These are phyloP conservation scores for Moniliophthora roreri DNA, from an alignment of 1,284 basidiomycete genomes.

Conservation along the genomic window DNA sequence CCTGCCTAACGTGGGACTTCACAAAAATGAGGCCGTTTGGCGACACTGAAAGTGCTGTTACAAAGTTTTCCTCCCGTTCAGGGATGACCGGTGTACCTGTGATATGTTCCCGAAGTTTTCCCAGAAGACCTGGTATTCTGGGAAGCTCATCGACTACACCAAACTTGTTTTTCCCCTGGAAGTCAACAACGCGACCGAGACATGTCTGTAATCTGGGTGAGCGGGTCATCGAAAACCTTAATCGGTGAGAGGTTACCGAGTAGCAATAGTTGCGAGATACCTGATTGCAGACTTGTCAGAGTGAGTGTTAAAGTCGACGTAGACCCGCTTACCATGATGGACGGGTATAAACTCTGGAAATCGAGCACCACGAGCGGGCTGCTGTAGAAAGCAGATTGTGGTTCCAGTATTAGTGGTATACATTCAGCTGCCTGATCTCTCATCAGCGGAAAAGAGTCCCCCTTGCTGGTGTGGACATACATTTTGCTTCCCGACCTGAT, in stretches of 20 bases:
- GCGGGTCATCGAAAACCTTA: not conserved
- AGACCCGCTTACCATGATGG: conserved; percentile 87
- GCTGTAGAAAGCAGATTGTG: conserved; percentile 89
- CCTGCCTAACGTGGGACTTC: conserved; percentile 82
- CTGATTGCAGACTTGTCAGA: conserved; percentile 53
- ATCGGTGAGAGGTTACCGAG: conserved; percentile 38
- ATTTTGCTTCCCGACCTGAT: conserved; percentile 91
- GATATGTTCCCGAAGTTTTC: conserved; percentile 71
- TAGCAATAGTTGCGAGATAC: conserved; percentile 73
- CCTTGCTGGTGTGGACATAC: conserved; percentile 86
- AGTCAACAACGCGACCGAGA: conserved; percentile 83
- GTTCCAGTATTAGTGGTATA: conserved; percentile 94
- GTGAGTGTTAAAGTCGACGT: not conserved
- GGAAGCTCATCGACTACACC: conserved; percentile 78
- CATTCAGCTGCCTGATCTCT: conserved; percentile 77
- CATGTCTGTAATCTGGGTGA: conserved; percentile 54
- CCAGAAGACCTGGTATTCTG: conserved; percentile 56
- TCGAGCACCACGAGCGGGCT: conserved; percentile 92
- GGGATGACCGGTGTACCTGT: conserved; percentile 48
- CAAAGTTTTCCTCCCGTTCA: not conserved
- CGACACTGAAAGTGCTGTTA: conserved; percentile 57
- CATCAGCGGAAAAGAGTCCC: not conserved
- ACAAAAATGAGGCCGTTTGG: conserved; percentile 96
- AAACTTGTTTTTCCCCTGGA: conserved; percentile 87
- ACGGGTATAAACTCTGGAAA: conserved; percentile 95